Conservation (phyloP, 805 yeast genomes). For the Metschnikowia rubicola region DNA sequence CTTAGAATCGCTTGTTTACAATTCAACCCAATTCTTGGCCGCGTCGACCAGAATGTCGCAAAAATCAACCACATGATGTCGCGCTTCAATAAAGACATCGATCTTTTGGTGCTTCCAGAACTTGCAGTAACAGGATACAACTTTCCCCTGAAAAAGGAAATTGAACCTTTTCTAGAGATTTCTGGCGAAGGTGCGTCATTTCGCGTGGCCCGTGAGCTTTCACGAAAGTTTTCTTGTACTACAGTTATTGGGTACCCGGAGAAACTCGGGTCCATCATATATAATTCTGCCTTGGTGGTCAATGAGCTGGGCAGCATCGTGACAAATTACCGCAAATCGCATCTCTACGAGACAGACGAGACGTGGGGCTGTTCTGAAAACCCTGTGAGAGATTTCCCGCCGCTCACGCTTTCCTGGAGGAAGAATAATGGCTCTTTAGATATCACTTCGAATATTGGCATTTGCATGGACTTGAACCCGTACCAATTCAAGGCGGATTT, state of each 20-base stretch:
- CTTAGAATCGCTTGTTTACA: constrained; percentile 65
- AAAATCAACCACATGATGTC: constrained; percentile 44
- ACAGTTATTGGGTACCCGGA: constrained; percentile 87
- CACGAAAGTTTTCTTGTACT: constrained; percentile 52
- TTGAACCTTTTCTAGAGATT: constrained; percentile 56
- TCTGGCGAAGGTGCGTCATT: constrained; percentile 46
- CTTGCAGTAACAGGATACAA: constrained; percentile 83
- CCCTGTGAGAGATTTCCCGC: constrained; percentile 51
- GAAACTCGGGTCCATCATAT: constrained; percentile 35
- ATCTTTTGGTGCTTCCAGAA: constrained; percentile 79
- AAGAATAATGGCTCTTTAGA: constrained; percentile 4
- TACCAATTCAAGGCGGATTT: constrained; percentile 81
- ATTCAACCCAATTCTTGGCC: constrained; percentile 61
- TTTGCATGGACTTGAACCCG: constrained; percentile 93
- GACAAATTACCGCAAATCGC: constrained; percentile 70
- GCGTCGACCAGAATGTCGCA: constrained; percentile 49
- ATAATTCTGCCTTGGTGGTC: constrained; percentile 70
- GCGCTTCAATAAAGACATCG: constrained; percentile 36
- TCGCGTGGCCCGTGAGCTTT: constrained; percentile 54
- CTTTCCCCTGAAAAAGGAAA: constrained; percentile 44
- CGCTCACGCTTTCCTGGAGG: constrained; percentile 42
- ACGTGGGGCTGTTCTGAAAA: constrained; percentile 76
- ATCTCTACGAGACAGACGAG: constrained; percentile 75
- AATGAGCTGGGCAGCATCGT: constrained; percentile 55
- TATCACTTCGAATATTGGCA: constrained; percentile 59